A percentile compares a stretch with the other conserved stretches of the same genome.
Evolutionary conservation across 257 asterid species (phyloP).

Genomic region (Knoxia roxburghii): DNA sequence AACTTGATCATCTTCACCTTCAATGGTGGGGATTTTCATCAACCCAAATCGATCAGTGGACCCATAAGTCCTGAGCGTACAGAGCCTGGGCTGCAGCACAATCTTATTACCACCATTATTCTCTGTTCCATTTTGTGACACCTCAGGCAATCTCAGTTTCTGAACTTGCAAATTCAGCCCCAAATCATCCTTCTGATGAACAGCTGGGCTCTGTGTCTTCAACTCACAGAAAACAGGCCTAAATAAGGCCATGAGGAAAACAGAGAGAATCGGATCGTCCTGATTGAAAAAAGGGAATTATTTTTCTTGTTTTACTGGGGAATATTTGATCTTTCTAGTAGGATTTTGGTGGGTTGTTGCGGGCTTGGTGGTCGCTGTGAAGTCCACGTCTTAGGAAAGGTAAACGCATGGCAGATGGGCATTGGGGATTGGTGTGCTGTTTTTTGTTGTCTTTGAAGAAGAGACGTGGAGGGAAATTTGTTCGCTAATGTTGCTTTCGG

Average conservation of each 20-base stretch:
- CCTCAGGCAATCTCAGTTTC: slow-evolving; percentile 33
- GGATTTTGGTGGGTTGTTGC: background rate
- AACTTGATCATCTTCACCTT: slow-evolving; percentile 31
- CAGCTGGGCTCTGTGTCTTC: slow-evolving; percentile 26
- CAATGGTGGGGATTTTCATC: slow-evolving; percentile 28
- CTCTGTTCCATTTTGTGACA: slow-evolving; percentile 14
- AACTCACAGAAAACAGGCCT: slow-evolving; percentile 44
- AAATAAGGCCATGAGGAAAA: slow-evolving; percentile 42
- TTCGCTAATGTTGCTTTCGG: slow-evolving; percentile 41
- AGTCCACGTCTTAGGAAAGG: slow-evolving; percentile 44
- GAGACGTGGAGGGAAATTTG: slow-evolving; percentile 47
- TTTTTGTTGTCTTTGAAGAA: slow-evolving; percentile 2
- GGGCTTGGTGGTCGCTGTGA: slow-evolving; percentile 32
- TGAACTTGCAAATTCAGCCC: slow-evolving; percentile 23
- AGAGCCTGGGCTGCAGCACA: slow-evolving; percentile 79
- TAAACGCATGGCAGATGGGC: slow-evolving; percentile 15
- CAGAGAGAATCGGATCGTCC: background rate
- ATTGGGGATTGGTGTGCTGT: slow-evolving; percentile 23
- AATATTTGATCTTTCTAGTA: background rate
- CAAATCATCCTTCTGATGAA: slow-evolving; percentile 11
- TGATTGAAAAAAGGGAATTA: slow-evolving; percentile 14
- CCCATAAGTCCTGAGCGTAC: slow-evolving; percentile 61
- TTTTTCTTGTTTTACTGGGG: background rate
- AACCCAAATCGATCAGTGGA: slow-evolving; percentile 32
- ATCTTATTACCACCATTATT: slow-evolving; percentile 28